Conservation (phyloP, 129 eudicot genomes). For the Ambrosia trifida region DNA sequence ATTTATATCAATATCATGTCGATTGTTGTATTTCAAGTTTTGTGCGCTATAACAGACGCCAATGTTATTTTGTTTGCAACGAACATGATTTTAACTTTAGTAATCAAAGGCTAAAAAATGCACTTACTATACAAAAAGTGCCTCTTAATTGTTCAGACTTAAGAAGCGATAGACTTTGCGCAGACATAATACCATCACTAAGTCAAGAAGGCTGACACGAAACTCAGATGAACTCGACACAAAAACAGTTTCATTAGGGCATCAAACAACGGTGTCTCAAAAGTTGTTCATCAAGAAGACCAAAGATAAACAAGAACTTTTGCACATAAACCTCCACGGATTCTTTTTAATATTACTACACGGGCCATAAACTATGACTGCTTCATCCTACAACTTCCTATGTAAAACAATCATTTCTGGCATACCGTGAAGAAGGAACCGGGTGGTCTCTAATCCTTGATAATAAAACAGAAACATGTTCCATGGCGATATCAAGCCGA, state of each 20-base stretch:
- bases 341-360: conserved; percentile 30
- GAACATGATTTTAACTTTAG: neutral
- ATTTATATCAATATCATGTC: neutral
- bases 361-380: conserved; percentile 17
- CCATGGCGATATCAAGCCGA: conserved; percentile 77
- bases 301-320: conserved; percentile 21
- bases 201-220: neutral
- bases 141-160: neutral
- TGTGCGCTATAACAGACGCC: neutral
- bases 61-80: neutral
- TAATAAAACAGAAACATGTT: conserved; percentile 74
- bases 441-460: conserved; percentile 80
- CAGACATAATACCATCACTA: neutral
- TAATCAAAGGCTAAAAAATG: neutral
- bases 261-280: conserved; percentile 5
- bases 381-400: conserved; percentile 31
- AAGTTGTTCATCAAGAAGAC: conserved; percentile 21
- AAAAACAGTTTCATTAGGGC: conserved; percentile 32
- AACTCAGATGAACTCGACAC: neutral
- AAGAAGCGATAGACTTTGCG: neutral
- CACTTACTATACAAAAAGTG: neutral
- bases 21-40: neutral
- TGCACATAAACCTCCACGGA: conserved; percentile 17
- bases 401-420: conserved; percentile 42
- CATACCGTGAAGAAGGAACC: conserved; percentile 47